phyloP scores from a whole-genome alignment of 441 rosid genomes.

The Populus hybrid region DNA sequence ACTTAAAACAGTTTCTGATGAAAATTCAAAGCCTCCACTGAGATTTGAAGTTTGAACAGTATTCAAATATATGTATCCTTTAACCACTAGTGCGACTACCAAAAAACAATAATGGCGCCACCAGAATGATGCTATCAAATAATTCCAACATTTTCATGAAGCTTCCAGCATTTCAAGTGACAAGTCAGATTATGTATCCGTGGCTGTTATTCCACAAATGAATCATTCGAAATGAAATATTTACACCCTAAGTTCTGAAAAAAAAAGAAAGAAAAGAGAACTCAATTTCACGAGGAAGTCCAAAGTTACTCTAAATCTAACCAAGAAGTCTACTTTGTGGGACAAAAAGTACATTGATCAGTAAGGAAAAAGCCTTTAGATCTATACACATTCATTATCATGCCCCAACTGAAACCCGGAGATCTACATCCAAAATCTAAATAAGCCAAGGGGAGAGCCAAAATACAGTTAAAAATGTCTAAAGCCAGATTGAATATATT shows the following conservation, averaged over 20 bases:
- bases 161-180: neutral
- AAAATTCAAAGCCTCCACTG: neutral
- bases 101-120: neutral
- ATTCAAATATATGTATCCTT: neutral
- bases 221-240: neutral
- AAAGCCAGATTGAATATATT: neutral
- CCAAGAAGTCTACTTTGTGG: slow-evolving; percentile 1
- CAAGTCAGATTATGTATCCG: neutral
- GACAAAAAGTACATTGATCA: neutral
- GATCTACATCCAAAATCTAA: neutral
- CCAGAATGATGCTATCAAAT: neutral
- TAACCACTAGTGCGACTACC: neutral
- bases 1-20: neutral
- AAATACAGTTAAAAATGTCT: neutral
- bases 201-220: neutral
- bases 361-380: neutral
- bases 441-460: neutral
- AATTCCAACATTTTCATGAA: neutral
- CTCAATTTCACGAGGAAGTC: neutral
- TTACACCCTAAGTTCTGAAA: neutral
- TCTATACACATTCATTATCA: neutral
- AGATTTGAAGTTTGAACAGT: neutral
- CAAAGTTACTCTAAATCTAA: neutral
- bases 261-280: neutral
- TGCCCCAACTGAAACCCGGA: neutral